Evolutionary conservation across 1,284 basidiomycete genomes (phyloP).

Genomic region (Peniophora sp.): DNA sequence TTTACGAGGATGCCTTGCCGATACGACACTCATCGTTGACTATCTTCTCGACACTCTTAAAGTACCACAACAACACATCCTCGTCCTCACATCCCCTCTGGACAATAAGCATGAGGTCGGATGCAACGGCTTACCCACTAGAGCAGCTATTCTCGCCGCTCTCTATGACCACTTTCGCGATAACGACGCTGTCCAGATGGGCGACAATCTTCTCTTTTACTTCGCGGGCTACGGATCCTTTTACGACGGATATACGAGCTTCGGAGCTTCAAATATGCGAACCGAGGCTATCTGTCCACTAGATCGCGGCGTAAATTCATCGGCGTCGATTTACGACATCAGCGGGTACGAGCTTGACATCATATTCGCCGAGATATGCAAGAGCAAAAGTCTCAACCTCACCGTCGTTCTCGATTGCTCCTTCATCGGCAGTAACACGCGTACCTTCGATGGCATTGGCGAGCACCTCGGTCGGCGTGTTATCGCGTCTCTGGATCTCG

Average conservation of each 20-base stretch:
- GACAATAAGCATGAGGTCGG: background rate
- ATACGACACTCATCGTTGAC: background rate
- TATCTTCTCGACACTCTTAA: background rate
- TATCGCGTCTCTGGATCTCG: background rate
- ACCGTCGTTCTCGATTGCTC: background rate
- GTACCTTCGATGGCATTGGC: background rate
- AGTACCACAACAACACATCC: background rate
- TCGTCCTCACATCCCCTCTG: background rate
- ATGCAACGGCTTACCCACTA: slow-evolving; percentile 7
- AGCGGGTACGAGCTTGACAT: background rate
- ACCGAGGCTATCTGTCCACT: slow-evolving; percentile 3
- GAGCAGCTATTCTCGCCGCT: slow-evolving; percentile 7
- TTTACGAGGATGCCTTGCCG: background rate
- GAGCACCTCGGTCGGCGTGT: background rate
- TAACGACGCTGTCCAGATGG: slow-evolving; percentile 7
- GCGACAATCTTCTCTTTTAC: slow-evolving; percentile 10
- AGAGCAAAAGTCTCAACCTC: slow-evolving; percentile 1
- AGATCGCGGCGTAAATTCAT: background rate
- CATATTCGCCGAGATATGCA: background rate
- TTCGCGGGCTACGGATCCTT: slow-evolving; percentile 12
- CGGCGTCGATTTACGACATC: background rate
- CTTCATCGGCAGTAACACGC: background rate
- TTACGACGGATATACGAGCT: slow-evolving; percentile 1
- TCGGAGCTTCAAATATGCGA: no score
- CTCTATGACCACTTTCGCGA: slow-evolving; percentile 11